A percentile compares a stretch with the other conserved stretches of the same genome.
Conservation (phyloP, 192 early-diverging fungal genomes). For the Coemansia sp. region DNA sequence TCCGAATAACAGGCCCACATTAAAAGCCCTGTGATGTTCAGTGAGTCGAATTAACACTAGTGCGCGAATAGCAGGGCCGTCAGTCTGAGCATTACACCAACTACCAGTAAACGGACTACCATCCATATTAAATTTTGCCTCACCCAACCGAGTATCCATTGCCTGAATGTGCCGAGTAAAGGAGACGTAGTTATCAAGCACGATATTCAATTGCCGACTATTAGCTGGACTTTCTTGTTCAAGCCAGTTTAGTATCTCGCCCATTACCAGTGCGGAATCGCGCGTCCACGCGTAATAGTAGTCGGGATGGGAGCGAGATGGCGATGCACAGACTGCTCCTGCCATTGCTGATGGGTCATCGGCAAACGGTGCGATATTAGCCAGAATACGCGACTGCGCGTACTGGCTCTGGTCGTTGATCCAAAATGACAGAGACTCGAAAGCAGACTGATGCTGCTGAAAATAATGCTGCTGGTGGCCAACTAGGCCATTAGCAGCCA, state of each 20-base stretch:
- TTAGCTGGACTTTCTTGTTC: background rate
- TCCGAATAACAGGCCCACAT: slow-evolving; percentile 1
- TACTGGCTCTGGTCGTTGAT: slow-evolving; percentile 12
- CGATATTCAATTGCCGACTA: background rate
- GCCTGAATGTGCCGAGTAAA: slow-evolving; percentile 41
- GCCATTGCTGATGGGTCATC: slow-evolving; percentile 25
- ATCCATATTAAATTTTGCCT: slow-evolving; percentile 68
- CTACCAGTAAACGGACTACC: slow-evolving; percentile 49
- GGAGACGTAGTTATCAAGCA: slow-evolving; percentile 27
- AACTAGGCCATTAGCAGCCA: background rate
- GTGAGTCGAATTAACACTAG: slow-evolving; percentile 14
- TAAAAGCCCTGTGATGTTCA: background rate
- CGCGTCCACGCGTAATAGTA: slow-evolving; percentile 81
- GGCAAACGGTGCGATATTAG: slow-evolving; percentile 39
- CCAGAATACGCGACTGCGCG: slow-evolving; percentile 19
- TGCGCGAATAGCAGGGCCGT: slow-evolving; percentile 65
- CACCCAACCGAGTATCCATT: slow-evolving; percentile 44
- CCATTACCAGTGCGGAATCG: slow-evolving; percentile 66
- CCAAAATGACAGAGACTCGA: slow-evolving; percentile 9
- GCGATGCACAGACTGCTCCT: slow-evolving; percentile 55
- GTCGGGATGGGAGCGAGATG: slow-evolving; percentile 57
- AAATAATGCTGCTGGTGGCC: background rate
- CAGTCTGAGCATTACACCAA: slow-evolving; percentile 73
- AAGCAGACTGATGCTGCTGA: background rate
- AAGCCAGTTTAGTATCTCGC: slow-evolving; percentile 45